Percentiles rank a stretch among this genome's conserved stretches.
Conservation (phyloP, 306 rosid species). For the Rosa lucieae region DNA sequence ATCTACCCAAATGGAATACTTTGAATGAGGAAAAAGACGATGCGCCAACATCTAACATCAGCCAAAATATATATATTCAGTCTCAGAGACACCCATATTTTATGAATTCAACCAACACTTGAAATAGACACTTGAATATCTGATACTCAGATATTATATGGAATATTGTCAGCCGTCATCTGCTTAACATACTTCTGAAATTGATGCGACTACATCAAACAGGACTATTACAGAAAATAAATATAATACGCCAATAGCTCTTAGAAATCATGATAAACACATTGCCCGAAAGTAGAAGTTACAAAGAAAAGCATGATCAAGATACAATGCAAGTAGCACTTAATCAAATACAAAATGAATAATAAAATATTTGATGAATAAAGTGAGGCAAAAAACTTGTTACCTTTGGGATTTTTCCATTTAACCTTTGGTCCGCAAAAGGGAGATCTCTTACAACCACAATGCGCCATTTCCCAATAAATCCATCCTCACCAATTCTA, state of each 20-base stretch:
- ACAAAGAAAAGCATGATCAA: neutral
- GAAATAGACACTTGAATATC: neutral
- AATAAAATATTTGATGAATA: conserved; percentile 3
- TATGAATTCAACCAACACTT: neutral
- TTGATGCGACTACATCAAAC: neutral
- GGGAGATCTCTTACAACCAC: conserved; percentile 86
- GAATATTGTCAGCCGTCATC: neutral
- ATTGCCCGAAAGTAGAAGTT: neutral
- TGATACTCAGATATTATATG: neutral
- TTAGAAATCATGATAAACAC: neutral
- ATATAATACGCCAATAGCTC: neutral
- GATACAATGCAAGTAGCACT: neutral
- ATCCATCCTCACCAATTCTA: conserved; percentile 57
- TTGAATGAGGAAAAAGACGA: conserved; percentile 85
- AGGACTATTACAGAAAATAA: neutral
- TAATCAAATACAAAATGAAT: neutral
- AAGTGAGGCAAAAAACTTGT: conserved; percentile 4
- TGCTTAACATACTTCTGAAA: neutral
- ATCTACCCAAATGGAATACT: conserved; percentile 95
- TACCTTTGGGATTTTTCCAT: conserved; percentile 97
- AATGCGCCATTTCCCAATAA: conserved; percentile 84
- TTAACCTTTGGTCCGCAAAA: conserved; percentile 85
- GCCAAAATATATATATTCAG: neutral
- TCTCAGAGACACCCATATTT: conserved; percentile 20
- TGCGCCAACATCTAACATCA: conserved; percentile 78